These are phyloP conservation scores for Populus simonii DNA, from an alignment of 345 rosid genomes.

Conservation along the genomic window DNA sequence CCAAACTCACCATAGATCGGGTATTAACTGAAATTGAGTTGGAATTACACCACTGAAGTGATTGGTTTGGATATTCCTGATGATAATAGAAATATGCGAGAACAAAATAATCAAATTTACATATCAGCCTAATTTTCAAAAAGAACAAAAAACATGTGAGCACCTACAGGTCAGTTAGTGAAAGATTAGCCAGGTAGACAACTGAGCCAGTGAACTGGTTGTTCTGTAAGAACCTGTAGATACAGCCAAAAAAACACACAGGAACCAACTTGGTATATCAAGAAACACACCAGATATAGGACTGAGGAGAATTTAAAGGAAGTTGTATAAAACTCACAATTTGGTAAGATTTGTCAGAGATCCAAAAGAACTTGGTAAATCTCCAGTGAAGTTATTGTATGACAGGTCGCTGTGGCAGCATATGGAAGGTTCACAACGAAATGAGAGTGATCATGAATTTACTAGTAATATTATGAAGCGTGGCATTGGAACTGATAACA, in stretches of 20 bases:
- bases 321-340: slow-evolving; percentile 51
- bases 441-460: background rate
- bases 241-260: background rate
- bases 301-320: slow-evolving; percentile 8
- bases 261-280: slow-evolving; percentile 1
- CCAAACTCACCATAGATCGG: slow-evolving; percentile 62
- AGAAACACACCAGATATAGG: background rate
- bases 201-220: slow-evolving; percentile 91
- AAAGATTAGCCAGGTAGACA: slow-evolving; percentile 67
- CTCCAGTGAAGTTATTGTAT: slow-evolving; percentile 73
- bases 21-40: slow-evolving; percentile 68
- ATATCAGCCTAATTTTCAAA: slow-evolving; percentile 11
- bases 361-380: slow-evolving; percentile 80
- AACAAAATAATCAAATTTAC: slow-evolving; percentile 17
- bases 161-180: slow-evolving; percentile 69
- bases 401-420: slow-evolving; percentile 72
- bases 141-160: slow-evolving; percentile 7
- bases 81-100: slow-evolving; percentile 15
- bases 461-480: background rate
- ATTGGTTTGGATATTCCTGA: slow-evolving; percentile 77
- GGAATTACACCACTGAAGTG: slow-evolving; percentile 87
- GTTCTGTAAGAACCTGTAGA: slow-evolving; percentile 71
- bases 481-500: background rate
- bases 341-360: slow-evolving; percentile 59
- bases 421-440: slow-evolving; percentile 1